Base-by-base conservation (phyloP, 1,284 basidiomycete species). In the Ganoderma boninense region DNA sequence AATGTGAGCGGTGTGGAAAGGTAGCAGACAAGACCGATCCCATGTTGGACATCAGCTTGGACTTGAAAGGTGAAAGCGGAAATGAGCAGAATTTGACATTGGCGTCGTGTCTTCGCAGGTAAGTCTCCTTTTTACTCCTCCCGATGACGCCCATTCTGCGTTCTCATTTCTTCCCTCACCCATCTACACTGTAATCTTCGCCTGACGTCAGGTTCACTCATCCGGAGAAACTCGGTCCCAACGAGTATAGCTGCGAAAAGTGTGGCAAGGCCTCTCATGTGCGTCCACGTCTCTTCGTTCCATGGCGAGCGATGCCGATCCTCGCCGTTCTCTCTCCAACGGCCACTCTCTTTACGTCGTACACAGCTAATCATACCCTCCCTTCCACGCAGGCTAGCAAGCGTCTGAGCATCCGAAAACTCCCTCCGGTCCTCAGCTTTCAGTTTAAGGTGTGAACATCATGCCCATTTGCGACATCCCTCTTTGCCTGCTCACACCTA, bases 371-470 rank as follows among this genome's bases (percentile, higher is more conserved):
- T 42, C 54, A 29, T 70, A 54, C 68, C 35, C 26, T 14, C 23
- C 29, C 18, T 8, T 64, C 43, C 54, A 44, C 60, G n/a, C 71
- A 94, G 89, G 94, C 93, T 0, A 94, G 88, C 75, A 97, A 97
- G 78, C 92, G 95, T 59, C 82, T 99, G 65, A 94, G 91, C 73
- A 91, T 99, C 75, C 89, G 89, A 68, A 92, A 92, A 72, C 85
- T 99, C 4, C 97, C 97, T 0, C 94, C 95, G 0, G 96, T 98
- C 0, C 85, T 99, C 60, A 96, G 94, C 75, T 95, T 99, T 76
- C 97, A 99, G 80, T 93, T 99, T 83, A 99, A 99, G 87, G 96
- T 95, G 66, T 54, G 78, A 63, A 62, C 11, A 59, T 69, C 57
- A 26, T 52, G 43, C 69, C 70, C 4, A 60, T 56, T 26, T 52